Conservation (phyloP, 2,329 filamentous ascomycete species). For the Sphaerulina musiva region DNA sequence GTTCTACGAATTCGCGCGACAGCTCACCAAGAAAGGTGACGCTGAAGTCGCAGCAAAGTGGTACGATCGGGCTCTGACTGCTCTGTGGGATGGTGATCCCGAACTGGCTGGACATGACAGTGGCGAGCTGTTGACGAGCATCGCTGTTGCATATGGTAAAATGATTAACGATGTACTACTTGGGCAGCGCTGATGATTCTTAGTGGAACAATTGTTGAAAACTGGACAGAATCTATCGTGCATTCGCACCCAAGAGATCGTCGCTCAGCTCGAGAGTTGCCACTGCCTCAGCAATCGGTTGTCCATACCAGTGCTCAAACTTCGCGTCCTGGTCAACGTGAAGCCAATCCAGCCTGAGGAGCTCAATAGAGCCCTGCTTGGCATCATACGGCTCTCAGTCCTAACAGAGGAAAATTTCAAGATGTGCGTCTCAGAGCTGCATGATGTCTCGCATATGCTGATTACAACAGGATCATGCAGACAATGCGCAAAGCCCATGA, state of each 20-base stretch:
- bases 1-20: slow-evolving; percentile 62
- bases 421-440: slow-evolving; percentile 35
- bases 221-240: slow-evolving; percentile 41
- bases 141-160: slow-evolving; percentile 52
- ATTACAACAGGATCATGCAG: slow-evolving; percentile 49
- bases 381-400: slow-evolving; percentile 56
- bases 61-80: slow-evolving; percentile 61
- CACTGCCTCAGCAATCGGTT: slow-evolving; percentile 54
- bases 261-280: slow-evolving; percentile 58
- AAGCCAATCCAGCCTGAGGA: slow-evolving; percentile 33
- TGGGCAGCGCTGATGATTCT: not conserved
- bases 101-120: slow-evolving; percentile 54
- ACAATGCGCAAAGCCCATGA: slow-evolving; percentile 60
- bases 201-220: slow-evolving; percentile 25
- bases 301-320: slow-evolving; percentile 58
- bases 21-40: slow-evolving; percentile 43
- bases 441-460: not conserved
- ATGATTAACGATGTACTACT: not conserved
- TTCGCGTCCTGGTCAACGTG: slow-evolving; percentile 57
- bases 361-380: slow-evolving; percentile 49
- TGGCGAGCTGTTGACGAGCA: slow-evolving; percentile 57
- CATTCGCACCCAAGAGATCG: slow-evolving; percentile 50
- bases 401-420: slow-evolving; percentile 60
- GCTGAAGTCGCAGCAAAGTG: slow-evolving; percentile 58
- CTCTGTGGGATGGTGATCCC: slow-evolving; percentile 48